Base-by-base conservation (phyloP, 257 asterid species). In the Petunia secreta region DNA sequence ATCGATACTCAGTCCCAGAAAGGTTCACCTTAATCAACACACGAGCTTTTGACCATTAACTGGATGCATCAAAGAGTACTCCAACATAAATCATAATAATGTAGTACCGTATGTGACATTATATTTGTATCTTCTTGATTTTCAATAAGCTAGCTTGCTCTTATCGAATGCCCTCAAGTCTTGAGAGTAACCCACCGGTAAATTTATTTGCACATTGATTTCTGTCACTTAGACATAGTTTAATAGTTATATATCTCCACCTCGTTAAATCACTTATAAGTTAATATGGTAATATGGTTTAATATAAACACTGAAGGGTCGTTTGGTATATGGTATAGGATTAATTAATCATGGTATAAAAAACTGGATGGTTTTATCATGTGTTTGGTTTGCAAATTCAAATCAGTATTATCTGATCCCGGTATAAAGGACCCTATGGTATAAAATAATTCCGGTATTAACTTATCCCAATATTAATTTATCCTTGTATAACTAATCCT, bases 1-100 rank as follows among this genome's bases (percentile, higher is more conserved):
- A 5, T 79, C 38, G 43, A 53, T 4, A n/a, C 81, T 64, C 81
- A 79, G 60, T 34, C 84, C 7, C 43, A 57, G 4, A 81, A 66
- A n/a, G 82, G 59, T 44, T 75, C 81, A 11, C 77, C 77, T 71
- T 71, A 66, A 63, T 37, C n/a, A 7, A 63, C 34, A 14, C 2
- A 1, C 0, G 16, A 10, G 37, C 37, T 41, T 41, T 66, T 6
- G 37, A 66, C 15, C 15, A 40, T 66, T 66, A n/a, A n/a, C n/a
- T n/a, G 52, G 75, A 41, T 39, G 52, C 44, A 39, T 13, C 4
- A n/a, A n/a, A 40, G 2, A 40, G 3, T 40, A 13, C 39, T 65
- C 37, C 13, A 65, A 40, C 4, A 64, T 5, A 39, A 65, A 65
- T 2, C 25, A 25, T 25, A 25, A 41, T 41, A 7, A 41, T 67